Evolutionary conservation across 2,329 filamentous ascomycete species (phyloP).

Genomic region (Magnaporthiopsis incrustans): DNA sequence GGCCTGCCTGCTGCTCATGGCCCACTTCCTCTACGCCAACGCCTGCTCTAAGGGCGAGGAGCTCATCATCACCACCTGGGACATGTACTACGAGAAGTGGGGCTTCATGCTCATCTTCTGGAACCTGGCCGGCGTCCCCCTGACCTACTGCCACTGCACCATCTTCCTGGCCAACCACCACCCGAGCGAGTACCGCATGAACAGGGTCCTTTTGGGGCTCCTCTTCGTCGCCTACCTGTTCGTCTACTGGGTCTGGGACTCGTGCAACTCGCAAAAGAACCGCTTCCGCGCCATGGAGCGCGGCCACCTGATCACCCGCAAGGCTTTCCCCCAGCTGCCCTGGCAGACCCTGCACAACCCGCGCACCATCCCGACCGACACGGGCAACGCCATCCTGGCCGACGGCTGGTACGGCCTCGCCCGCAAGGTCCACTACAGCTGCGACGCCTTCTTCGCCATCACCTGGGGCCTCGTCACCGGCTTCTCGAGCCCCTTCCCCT

Average conservation of each 20-base stretch:
- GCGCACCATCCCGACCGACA: conserved; percentile 57
- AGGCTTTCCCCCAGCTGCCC: conserved; percentile 71
- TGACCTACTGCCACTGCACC: conserved; percentile 78
- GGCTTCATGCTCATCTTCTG: conserved; percentile 88
- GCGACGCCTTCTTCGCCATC: conserved; percentile 69
- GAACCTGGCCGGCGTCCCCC: conserved; percentile 75
- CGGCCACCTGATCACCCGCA: conserved; percentile 55
- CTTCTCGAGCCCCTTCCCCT: conserved; percentile 73
- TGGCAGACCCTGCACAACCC: conserved; percentile 71
- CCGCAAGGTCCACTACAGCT: conserved; percentile 73
- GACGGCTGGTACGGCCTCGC: conserved; percentile 74
- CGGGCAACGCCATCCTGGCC: conserved; percentile 62
- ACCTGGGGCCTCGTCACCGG: conserved; percentile 77
- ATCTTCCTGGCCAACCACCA: conserved; percentile 71
- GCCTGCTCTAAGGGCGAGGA: conserved; percentile 79
- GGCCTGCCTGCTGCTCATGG: conserved; percentile 66
- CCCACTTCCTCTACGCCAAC: conserved; percentile 76
- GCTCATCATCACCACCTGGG: conserved; percentile 72
- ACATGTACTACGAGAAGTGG: conserved; percentile 87
- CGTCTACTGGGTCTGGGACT: conserved; percentile 80
- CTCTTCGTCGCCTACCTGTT: conserved; percentile 61
- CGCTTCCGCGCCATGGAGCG: conserved; percentile 66
- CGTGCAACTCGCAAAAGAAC: conserved; percentile 78
- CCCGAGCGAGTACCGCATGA: conserved; percentile 61
- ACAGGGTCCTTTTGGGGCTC: conserved; percentile 48